A percentile compares a stretch with the other conserved stretches of the same genome.
These are phyloP conservation scores for Yarrowia osloensis DNA, from an alignment of 805 yeast genomes.

Conservation along the genomic window DNA sequence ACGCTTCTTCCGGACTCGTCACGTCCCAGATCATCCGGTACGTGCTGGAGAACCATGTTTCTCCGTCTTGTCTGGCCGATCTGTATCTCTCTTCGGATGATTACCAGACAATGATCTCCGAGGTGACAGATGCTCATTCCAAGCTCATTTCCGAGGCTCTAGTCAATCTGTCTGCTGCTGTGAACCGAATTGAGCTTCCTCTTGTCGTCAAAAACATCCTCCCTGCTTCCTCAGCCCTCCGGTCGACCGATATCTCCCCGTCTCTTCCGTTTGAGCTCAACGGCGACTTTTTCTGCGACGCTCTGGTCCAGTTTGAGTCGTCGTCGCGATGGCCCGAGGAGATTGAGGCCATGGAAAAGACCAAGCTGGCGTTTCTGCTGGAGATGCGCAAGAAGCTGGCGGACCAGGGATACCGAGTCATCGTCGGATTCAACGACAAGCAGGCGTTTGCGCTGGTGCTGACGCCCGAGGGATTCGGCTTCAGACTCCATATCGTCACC, in stretches of 20 bases:
- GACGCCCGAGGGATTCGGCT: slow-evolving; percentile 89
- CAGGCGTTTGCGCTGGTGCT: slow-evolving; percentile 49
- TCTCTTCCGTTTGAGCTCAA: slow-evolving; percentile 71
- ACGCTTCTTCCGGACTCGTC: slow-evolving; percentile 37
- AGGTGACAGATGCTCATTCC: slow-evolving; percentile 53
- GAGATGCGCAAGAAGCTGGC: slow-evolving; percentile 57
- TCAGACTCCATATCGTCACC: slow-evolving; percentile 70
- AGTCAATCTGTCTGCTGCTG: slow-evolving; percentile 42
- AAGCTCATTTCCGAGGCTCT: slow-evolving; percentile 57
- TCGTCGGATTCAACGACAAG: slow-evolving; percentile 63
- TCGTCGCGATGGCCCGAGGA: slow-evolving; percentile 97
- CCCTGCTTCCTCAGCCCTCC: slow-evolving; percentile 72
- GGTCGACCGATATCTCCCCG: slow-evolving; percentile 72
- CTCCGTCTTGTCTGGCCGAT: slow-evolving; percentile 10
- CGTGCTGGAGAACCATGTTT: slow-evolving; percentile 27
- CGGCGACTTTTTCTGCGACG: slow-evolving; percentile 59
- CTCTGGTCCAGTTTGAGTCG: slow-evolving; percentile 81
- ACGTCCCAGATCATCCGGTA: slow-evolving; percentile 17
- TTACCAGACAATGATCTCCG: slow-evolving; percentile 23
- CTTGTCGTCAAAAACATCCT: slow-evolving; percentile 67
- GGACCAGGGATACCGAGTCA: slow-evolving; percentile 47
- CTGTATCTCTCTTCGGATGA: neutral
- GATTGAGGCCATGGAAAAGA: slow-evolving; percentile 75
- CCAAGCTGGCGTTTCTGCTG: slow-evolving; percentile 85
- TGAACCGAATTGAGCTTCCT: slow-evolving; percentile 63